phyloP scores from a whole-genome alignment of 1,139 yeast species.

The Geotrichum klebahnii region DNA sequence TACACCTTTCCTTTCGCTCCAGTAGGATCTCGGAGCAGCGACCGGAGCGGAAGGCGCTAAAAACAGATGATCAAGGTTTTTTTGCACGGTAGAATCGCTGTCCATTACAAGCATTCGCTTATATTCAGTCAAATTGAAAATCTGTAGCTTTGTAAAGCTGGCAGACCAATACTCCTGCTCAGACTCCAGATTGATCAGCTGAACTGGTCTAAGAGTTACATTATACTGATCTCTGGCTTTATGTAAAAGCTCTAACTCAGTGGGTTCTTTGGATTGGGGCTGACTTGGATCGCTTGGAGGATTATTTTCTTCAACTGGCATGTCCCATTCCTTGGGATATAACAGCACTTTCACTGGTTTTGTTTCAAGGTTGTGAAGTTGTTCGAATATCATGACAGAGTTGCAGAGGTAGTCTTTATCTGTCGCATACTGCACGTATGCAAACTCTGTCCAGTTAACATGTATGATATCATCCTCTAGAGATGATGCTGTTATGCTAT shows the following conservation, averaged over 20 bases:
- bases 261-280: not conserved
- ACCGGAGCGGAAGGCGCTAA: slow-evolving; percentile 43
- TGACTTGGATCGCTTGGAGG: too few relatives aligned
- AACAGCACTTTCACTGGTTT: slow-evolving; percentile 44
- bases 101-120: slow-evolving; percentile 47
- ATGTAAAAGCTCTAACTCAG: not conserved
- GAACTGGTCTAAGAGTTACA: slow-evolving; percentile 34
- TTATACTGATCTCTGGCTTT: slow-evolving; percentile 5
- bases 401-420: slow-evolving; percentile 44
- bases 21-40: slow-evolving; percentile 40
- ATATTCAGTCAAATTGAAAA: slow-evolving; percentile 47
- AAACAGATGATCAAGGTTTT: slow-evolving; percentile 46
- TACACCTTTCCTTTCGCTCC: slow-evolving; percentile 22
- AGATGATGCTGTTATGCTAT: too few relatives aligned
- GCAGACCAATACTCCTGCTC: slow-evolving; percentile 43
- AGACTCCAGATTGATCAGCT: slow-evolving; percentile 26
- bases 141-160: slow-evolving; percentile 49
- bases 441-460: slow-evolving; percentile 31
- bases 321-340: slow-evolving; percentile 20
- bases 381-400: slow-evolving; percentile 43
- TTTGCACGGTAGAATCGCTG: slow-evolving; percentile 39
- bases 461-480: not conserved
- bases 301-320: too few relatives aligned
- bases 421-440: slow-evolving; percentile 50
- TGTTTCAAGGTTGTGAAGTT: slow-evolving; percentile 37